Evolutionary conservation across 495 filamentous ascomycete species (phyloP).

Genomic region (Opeltia flavorubescens): DNA sequence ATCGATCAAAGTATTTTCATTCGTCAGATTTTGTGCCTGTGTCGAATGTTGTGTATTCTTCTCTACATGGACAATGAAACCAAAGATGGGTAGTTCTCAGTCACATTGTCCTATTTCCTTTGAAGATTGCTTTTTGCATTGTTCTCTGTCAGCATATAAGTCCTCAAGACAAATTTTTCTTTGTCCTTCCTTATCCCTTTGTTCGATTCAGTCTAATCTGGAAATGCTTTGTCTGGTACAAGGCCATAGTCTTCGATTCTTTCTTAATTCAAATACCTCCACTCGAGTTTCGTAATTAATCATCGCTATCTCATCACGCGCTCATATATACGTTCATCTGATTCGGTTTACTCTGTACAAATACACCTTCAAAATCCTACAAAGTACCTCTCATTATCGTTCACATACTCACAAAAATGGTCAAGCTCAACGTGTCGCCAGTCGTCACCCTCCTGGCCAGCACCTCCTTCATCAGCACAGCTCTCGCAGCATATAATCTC

Average conservation of each 20-base stretch:
- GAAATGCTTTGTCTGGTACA: neutral
- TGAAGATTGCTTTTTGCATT: too few relatives aligned
- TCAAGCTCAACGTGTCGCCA: neutral
- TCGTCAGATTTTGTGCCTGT: too few relatives aligned
- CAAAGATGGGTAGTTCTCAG: too few relatives aligned
- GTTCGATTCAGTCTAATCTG: neutral
- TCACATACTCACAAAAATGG: neutral
- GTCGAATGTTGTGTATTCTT: neutral
- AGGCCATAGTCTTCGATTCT: neutral
- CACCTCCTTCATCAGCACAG: slow-evolving; percentile 19
- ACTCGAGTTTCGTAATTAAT: too few relatives aligned
- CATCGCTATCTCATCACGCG: too few relatives aligned
- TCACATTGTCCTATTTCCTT: neutral
- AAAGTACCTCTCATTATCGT: neutral
- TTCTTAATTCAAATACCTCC: too few relatives aligned
- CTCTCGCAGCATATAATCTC: slow-evolving; percentile 33
- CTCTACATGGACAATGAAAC: neutral
- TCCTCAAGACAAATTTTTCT: too few relatives aligned
- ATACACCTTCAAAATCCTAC: neutral
- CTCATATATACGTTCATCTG: neutral
- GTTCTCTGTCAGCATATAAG: too few relatives aligned
- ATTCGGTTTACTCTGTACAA: neutral
- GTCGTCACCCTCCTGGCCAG: neutral
- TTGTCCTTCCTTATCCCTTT: neutral
- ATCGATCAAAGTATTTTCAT: too few relatives aligned